Evolutionary conservation across 768 basidiomycete species (phyloP).

Genomic region (Tylopilus plumbeoviolaceoides): DNA sequence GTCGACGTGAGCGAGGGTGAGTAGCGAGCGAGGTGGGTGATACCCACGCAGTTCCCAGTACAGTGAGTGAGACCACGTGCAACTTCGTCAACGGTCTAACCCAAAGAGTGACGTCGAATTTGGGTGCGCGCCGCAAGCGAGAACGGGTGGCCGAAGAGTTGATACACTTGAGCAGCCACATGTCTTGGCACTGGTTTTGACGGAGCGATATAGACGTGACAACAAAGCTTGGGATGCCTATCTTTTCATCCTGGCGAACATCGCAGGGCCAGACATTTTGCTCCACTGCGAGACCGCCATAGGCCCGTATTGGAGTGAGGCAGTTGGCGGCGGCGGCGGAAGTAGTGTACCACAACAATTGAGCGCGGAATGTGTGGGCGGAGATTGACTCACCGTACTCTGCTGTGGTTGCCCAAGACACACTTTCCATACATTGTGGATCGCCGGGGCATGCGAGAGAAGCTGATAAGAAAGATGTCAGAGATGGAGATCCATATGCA

Average conservation of each 20-base stretch:
- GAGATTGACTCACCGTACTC: slow-evolving; percentile 18
- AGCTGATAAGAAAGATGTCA: slow-evolving; percentile 44
- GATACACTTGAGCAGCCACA: neutral
- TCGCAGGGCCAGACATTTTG: slow-evolving; percentile 66
- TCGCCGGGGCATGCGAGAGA: slow-evolving; percentile 55
- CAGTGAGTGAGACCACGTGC: neutral
- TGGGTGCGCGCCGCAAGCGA: slow-evolving; percentile 5
- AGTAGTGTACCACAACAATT: slow-evolving; percentile 23
- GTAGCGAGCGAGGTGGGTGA: too few species aligned
- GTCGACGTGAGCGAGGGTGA: too few species aligned
- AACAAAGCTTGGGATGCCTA: slow-evolving; percentile 30
- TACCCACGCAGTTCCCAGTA: too few species aligned
- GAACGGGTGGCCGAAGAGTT: neutral
- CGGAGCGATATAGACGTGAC: neutral
- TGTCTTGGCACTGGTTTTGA: slow-evolving; percentile 3
- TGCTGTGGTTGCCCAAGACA: slow-evolving; percentile 44
- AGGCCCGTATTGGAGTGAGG: slow-evolving; percentile 52
- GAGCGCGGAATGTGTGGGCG: slow-evolving; percentile 15
- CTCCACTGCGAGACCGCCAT: slow-evolving; percentile 64
- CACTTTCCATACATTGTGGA: slow-evolving; percentile 74
- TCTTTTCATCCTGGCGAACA: slow-evolving; percentile 63
- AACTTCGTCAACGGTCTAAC: slow-evolving; percentile 2
- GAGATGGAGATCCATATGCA: neutral
- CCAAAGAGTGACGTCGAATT: slow-evolving; percentile 1
- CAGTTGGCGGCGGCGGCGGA: slow-evolving; percentile 16